Evolutionary conservation across 768 basidiomycete species (phyloP).

Genomic region (Cyclocybe cylindracea): DNA sequence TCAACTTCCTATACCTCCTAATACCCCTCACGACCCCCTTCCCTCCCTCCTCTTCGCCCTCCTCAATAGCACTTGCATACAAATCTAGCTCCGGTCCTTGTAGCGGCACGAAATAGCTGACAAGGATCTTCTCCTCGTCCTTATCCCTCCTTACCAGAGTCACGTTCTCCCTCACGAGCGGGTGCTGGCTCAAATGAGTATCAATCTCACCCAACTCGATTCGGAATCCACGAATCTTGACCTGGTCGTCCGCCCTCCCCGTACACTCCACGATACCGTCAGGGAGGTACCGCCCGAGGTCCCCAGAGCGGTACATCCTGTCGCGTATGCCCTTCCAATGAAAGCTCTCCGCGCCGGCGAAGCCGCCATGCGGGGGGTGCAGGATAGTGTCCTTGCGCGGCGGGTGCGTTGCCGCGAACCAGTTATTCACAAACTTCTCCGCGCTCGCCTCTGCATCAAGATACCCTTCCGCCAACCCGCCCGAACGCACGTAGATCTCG

Average conservation of each 20-base stretch:
- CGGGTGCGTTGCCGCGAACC: constrained; percentile 64
- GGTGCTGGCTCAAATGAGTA: constrained; percentile 91
- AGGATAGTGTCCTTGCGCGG: constrained; percentile 72
- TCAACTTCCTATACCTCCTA: constrained; percentile 80
- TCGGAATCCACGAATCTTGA: constrained; percentile 98
- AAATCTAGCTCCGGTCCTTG: constrained; percentile 65
- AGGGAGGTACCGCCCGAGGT: constrained; percentile 92
- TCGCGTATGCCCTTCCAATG: constrained; percentile 97
- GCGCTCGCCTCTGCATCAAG: constrained; percentile 78
- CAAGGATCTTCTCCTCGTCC: constrained; percentile 98
- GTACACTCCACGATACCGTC: constrained; percentile 95
- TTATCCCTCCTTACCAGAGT: constrained; percentile 96
- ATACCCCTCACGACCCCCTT: constrained; percentile 75
- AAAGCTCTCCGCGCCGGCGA: constrained; percentile 70
- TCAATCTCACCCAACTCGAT: constrained; percentile 99
- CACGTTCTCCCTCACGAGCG: constrained; percentile 95
- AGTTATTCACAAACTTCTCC: constrained; percentile 94
- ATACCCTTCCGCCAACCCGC: constrained; percentile 95
- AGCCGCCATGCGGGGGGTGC: constrained; percentile 48
- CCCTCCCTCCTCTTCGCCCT: constrained; percentile 50
- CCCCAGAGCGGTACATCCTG: constrained; percentile 96
- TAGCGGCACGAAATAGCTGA: constrained; percentile 95
- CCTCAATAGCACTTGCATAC: constrained; percentile 67
- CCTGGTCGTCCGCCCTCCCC: constrained; percentile 96
- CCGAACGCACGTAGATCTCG: constrained; percentile 97